These are phyloP conservation scores for Coniochaeta hoffmannii DNA, from an alignment of 2,329 filamentous ascomycete genomes.

Conservation along the genomic window DNA sequence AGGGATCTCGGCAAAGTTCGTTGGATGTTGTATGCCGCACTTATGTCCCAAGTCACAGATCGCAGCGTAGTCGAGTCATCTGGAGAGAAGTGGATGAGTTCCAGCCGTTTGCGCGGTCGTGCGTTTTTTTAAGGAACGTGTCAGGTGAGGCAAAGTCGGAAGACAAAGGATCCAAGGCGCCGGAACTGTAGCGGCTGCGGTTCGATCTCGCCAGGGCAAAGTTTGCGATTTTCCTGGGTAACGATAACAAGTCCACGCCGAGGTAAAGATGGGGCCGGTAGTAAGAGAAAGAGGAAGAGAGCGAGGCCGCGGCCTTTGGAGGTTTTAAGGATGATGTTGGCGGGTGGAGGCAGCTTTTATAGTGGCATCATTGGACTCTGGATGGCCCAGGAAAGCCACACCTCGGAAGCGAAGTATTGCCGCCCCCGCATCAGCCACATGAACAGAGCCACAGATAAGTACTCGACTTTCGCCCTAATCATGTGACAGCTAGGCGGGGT, in stretches of 20 bases:
- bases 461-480: constrained; percentile 3
- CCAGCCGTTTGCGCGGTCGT: not conserved
- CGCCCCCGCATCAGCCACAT: not conserved
- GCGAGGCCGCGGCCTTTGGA: not conserved
- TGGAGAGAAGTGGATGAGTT: not conserved
- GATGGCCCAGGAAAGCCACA: not conserved
- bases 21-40: constrained; percentile 2
- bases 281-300: not conserved
- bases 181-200: not conserved
- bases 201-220: not conserved
- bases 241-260: not conserved
- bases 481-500: not conserved
- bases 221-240: not conserved
- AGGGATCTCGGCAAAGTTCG: not conserved
- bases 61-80: constrained; percentile 8
- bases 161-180: not conserved
- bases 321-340: not conserved
- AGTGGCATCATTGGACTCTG: not conserved
- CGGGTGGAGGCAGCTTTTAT: not conserved
- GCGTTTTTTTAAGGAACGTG: not conserved
- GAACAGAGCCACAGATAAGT: not conserved
- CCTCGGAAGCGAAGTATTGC: not conserved
- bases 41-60: constrained; percentile 20
- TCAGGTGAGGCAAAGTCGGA: not conserved
- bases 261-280: not conserved